Conservation (phyloP, 1,284 basidiomycete species). For the Cystobasidium sp. region DNA sequence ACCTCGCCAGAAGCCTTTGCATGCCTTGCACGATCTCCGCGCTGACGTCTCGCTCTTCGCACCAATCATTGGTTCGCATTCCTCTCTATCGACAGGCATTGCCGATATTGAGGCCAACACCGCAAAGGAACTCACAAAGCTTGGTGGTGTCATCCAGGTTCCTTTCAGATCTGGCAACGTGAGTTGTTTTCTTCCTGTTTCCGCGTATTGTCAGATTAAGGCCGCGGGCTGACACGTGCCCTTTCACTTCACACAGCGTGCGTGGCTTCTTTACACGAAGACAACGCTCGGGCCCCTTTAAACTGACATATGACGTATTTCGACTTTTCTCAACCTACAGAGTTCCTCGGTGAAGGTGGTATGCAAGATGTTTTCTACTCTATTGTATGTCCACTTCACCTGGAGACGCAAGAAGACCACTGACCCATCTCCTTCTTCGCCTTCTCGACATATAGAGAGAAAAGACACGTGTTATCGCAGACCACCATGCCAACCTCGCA, state of each 20-base stretch:
- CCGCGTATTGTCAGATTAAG: neutral
- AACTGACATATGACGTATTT: neutral
- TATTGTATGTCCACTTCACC: slow-evolving; percentile 63
- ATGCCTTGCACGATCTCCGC: neutral
- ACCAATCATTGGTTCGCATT: slow-evolving; percentile 6
- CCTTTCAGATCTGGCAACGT: slow-evolving; percentile 89
- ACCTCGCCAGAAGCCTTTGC: neutral
- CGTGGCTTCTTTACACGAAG: neutral
- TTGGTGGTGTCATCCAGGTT: slow-evolving; percentile 96
- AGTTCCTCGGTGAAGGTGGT: slow-evolving; percentile 85
- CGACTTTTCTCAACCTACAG: slow-evolving; percentile 55
- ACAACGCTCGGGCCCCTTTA: neutral
- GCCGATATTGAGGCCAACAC: slow-evolving; percentile 75
- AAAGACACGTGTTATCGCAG: slow-evolving; percentile 90
- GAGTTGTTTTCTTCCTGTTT: slow-evolving; percentile 46
- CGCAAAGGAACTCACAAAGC: slow-evolving; percentile 82
- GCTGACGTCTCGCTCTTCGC: neutral
- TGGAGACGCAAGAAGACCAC: neutral
- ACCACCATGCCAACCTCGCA: slow-evolving; percentile 94
- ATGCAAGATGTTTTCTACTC: slow-evolving; percentile 87
- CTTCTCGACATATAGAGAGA: slow-evolving; percentile 61
- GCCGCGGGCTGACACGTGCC: slow-evolving; percentile 8
- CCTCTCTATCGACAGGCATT: slow-evolving; percentile 67
- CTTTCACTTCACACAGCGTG: neutral
- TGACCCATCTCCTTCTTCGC: neutral